Evolutionary conservation across 1,284 basidiomycete genomes (phyloP), one percentile per base, ranked within the genome.

Genomic region (Cystobasidium pallidum): DNA sequence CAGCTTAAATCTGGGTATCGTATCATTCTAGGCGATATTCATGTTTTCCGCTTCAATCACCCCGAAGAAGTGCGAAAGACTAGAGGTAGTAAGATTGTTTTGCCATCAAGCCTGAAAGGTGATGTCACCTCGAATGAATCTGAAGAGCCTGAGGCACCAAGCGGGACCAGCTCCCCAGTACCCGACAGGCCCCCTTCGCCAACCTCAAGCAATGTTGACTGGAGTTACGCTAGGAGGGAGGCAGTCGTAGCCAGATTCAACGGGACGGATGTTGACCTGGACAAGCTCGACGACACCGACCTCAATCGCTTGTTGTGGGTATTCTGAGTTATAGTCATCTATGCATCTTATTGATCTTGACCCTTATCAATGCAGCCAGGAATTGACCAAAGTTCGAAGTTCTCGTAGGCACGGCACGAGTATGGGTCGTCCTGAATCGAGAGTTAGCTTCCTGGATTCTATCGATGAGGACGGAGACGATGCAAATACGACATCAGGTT

Each of bases 1-100:
- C 91, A 91, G 81, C 85, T 96, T 54, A 87, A 89, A 24, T 94
- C 94, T 61, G 95, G 95, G 30, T 98, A 90, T 81, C 90, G 95
- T 52, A 93, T 99, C 78, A 98, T 99, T 80, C 85, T 99, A 63
- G 94, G 95, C 66, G 94, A 98, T 78, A 90, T 94, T 75, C 96
- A 99, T 82, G 94, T 98, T 70, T 99, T 99, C 82, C 88, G 95
- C 19, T 98, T 97, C 83, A 98, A 96, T 79, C 91, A 94, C 78
- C 94, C 94, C 0, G 92, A 93, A 79, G 91, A 94, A 78, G 94
- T 95, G 64, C 88, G 94, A 74, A 94, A 92, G 77, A 89, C 89
- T 77, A 87, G 93, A 63, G 88, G 93, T 80, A 88, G 91, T 52
- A 59, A 59, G 28, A 39, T 49, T 6, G 87, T 88, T 2, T 84